Evolutionary conservation across 768 basidiomycete species (phyloP).

Genomic region (Boletus speciosus): DNA sequence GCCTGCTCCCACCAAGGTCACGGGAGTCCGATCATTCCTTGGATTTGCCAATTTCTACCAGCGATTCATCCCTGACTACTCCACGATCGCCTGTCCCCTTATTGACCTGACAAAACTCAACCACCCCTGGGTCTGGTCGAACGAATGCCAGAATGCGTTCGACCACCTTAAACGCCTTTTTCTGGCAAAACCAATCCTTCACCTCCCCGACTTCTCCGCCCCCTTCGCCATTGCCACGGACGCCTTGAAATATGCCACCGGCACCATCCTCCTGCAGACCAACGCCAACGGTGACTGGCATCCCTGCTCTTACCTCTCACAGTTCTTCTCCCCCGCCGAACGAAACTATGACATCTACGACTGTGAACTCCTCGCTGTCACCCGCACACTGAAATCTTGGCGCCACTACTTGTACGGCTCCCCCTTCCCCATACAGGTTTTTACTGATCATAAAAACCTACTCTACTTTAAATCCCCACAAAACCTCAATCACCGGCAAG

Average conservation of each 20-base stretch:
- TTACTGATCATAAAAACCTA: not conserved
- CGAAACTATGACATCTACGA: not conserved
- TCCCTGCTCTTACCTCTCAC: not conserved
- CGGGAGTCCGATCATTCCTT: not conserved
- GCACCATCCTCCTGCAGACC: too few species aligned
- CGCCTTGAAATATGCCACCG: too few species aligned
- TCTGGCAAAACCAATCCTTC: too few species aligned
- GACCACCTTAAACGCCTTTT: too few species aligned
- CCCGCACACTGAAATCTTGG: not conserved
- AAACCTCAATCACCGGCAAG: accelerated
- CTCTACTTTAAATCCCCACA: not conserved
- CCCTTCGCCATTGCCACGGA: too few species aligned
- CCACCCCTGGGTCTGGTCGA: too few species aligned
- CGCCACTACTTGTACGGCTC: not conserved
- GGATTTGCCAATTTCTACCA: too few species aligned
- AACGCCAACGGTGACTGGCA: not conserved
- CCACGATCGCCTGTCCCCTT: too few species aligned
- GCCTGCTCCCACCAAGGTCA: too few species aligned
- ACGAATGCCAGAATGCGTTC: too few species aligned
- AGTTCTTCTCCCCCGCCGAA: not conserved
- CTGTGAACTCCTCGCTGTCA: not conserved
- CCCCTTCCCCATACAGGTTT: accelerated
- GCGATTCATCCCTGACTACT: too few species aligned
- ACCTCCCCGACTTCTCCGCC: too few species aligned
- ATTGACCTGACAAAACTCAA: not conserved